Evolutionary conservation across 73 alveolate species (phyloP), one percentile per base, ranked within the genome.

Genomic region (Paraurostyla sp.): DNA sequence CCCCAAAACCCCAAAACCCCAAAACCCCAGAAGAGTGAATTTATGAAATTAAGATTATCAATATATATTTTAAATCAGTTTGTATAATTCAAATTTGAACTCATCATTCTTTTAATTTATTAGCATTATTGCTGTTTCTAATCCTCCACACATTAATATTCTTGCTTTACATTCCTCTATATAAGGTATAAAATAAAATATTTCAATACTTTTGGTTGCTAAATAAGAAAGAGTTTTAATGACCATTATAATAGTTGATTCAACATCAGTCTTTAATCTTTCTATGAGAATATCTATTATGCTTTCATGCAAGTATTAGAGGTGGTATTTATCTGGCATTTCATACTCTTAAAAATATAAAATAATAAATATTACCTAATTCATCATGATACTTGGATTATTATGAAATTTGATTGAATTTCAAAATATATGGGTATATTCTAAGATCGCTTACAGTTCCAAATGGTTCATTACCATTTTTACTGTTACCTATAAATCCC

Each of bases 151-250:
- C 89, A 6, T 2, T 20, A 78, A 52, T 9, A 78, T 78, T 54
- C 49, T 78, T 52, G 89, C 75, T 33, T 80, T 78, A 54, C 89
- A 78, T 54, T 78, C 89, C 78, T 54, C 89, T 78, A 78, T 25
- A 56, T 15, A 52, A 78, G 54, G 3, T 49, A 22, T 0, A 22
- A 15, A 15, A 0, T 65, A 38, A 32, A 59, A 7, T 13, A 9
- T 27, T 11, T 11, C 7, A 1, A 45, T 78, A 78, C 89, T 78
- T 78, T 78, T 78, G 6, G 89, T 78, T 16, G 89, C 78, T 54
- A 78, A 54, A 32, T 58, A 52, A 6, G 76, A 16, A 42, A 78
- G 78, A 7, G 89, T 57, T 51, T 51, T 49, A 4, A 49, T 52
- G 0, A 78, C 23, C 11, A 52, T 38, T 18, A 78, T 38, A 78